These are phyloP conservation scores for Plasmodium reichenowi DNA, from an alignment of 169 alveolate genomes.

Conservation along the genomic window DNA sequence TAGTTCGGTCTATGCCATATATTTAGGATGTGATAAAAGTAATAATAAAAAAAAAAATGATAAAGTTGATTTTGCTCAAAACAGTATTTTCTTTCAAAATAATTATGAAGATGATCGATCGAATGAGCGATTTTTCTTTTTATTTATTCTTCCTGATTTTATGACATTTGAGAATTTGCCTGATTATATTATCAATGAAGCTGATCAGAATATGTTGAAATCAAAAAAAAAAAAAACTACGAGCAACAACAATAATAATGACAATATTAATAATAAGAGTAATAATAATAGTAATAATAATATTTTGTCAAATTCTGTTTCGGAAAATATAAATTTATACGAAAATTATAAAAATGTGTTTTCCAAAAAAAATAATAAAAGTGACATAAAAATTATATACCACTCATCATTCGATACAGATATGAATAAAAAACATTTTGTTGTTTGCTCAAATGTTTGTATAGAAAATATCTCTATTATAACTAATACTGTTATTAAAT, in stretches of 20 bases:
- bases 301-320: background rate
- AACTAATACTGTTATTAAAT: conserved; percentile 77
- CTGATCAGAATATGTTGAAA: background rate
- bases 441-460: conserved; percentile 76
- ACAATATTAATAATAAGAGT: conserved; percentile 18
- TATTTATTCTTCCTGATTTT: conserved; percentile 57
- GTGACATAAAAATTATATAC: conserved; percentile 20
- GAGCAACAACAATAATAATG: background rate
- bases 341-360: conserved; percentile 74
- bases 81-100: conserved; percentile 64
- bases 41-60: conserved; percentile 38
- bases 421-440: conserved; percentile 65
- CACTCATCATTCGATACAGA: conserved; percentile 53
- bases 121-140: conserved; percentile 45
- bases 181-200: background rate
- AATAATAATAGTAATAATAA: background rate
- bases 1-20: conserved; percentile 69
- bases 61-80: conserved; percentile 54
- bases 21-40: conserved; percentile 70
- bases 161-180: conserved; percentile 55
- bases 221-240: background rate
- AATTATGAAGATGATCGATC: conserved; percentile 17
- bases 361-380: conserved; percentile 30
- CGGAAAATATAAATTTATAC: conserved; percentile 55
- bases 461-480: conserved; percentile 79